phyloP scores from a whole-genome alignment of 2,329 filamentous ascomycete species.

The Penicillium sclerotigenum region DNA sequence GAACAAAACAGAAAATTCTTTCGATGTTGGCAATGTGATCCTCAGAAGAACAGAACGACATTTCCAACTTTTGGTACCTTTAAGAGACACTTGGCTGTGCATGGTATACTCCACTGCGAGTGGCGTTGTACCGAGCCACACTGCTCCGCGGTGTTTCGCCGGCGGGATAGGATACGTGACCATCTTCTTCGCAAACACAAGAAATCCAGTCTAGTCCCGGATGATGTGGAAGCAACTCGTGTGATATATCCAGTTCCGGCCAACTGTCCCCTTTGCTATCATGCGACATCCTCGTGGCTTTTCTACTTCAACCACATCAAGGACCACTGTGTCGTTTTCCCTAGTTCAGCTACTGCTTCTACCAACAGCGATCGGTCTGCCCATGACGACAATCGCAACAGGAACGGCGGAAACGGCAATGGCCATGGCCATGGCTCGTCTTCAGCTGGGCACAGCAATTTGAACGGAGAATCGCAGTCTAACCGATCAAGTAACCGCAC shows the following conservation, averaged over 20 bases:
- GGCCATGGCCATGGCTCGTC: background rate
- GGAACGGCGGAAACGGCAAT: background rate
- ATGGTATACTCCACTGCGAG: background rate
- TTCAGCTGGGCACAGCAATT: background rate
- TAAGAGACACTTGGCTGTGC: background rate
- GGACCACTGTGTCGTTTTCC: background rate
- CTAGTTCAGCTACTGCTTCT: background rate
- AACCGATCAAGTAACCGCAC: background rate
- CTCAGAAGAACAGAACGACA: background rate
- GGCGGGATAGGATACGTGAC: background rate
- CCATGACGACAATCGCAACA: background rate
- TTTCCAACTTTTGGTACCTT: background rate
- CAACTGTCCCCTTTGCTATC: background rate
- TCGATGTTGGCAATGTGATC: background rate
- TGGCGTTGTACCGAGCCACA: background rate
- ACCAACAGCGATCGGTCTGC: background rate
- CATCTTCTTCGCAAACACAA: background rate
- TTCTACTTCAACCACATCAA: background rate
- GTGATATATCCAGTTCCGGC: background rate
- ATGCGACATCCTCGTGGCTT: background rate
- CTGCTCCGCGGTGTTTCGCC: background rate
- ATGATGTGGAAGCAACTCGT: background rate
- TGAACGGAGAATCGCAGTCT: background rate
- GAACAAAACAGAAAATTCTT: background rate
- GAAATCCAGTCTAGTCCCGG: background rate